Evolutionary conservation across 257 asterid genomes (phyloP).

Genomic region (Perilla frutescens): DNA sequence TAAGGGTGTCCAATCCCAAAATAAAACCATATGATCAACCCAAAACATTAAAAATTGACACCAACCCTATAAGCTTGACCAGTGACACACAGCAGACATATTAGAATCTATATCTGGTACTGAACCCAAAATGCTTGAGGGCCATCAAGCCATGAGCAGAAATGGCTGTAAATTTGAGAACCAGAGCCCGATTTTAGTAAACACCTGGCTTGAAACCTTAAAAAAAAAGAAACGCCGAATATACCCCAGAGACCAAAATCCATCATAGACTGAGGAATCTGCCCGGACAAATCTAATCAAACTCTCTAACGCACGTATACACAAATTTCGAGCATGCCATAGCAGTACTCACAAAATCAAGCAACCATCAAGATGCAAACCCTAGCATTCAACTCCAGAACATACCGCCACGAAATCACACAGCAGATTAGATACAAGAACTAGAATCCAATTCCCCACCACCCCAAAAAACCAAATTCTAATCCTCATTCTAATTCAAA

Average conservation of each 20-base stretch:
- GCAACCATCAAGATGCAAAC: neutral
- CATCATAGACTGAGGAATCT: neutral
- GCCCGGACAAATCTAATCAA: slow-evolving; percentile 11
- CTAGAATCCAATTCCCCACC: neutral
- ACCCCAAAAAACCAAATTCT: neutral
- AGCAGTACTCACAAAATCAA: neutral
- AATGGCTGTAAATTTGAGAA: neutral
- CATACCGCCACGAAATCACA: neutral
- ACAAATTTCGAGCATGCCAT: neutral
- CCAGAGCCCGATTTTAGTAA: neutral
- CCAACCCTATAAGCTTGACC: neutral
- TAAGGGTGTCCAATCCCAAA: neutral
- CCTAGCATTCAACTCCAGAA: neutral
- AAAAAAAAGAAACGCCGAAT: neutral
- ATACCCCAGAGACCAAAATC: neutral
- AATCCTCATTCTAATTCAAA: neutral
- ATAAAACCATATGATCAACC: neutral
- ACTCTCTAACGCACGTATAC: neutral
- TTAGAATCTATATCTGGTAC: neutral
- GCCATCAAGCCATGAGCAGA: neutral
- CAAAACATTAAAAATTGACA: neutral
- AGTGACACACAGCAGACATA: neutral
- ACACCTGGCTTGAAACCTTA: neutral
- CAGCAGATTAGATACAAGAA: neutral
- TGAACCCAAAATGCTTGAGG: neutral